A percentile compares a stretch with the other conserved stretches of the same genome.
phyloP scores from a whole-genome alignment of 2,329 filamentous ascomycete genomes.

The Sarocladium oryzae region DNA sequence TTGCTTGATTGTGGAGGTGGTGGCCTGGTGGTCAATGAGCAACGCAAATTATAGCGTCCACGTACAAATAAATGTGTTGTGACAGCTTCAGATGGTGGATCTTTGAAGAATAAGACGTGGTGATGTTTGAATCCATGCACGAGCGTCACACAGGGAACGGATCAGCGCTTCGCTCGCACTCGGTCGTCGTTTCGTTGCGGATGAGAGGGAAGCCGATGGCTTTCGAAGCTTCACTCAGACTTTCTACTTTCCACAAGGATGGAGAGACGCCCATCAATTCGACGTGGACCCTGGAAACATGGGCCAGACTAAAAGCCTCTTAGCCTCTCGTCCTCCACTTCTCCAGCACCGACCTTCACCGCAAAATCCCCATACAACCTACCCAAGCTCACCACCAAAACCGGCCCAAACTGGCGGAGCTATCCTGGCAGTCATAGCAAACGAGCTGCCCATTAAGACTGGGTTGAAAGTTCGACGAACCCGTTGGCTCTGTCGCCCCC shows the following conservation, averaged over 20 bases:
- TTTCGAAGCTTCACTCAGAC: no score
- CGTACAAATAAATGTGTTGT: neutral
- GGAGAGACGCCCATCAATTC: neutral
- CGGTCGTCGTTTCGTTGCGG: no score
- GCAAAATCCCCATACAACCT: neutral
- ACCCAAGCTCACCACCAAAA: neutral
- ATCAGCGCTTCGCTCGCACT: no score
- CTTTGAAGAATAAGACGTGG: neutral
- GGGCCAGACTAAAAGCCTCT: neutral
- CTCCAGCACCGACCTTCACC: neutral
- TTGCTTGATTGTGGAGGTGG: no score
- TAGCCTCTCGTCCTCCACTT: neutral
- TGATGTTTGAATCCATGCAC: neutral
- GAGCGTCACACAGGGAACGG: neutral
- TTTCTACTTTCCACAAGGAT: no score
- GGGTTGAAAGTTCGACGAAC: neutral
- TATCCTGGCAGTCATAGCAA: neutral
- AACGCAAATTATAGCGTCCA: neutral
- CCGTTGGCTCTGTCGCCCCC: neutral
- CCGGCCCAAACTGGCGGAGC: slow-evolving; percentile 1
- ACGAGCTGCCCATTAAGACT: neutral
- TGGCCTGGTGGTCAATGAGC: no score
- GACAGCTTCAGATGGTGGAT: neutral
- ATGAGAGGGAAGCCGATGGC: neutral
- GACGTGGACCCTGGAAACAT: neutral